phyloP scores from a whole-genome alignment of 768 basidiomycete genomes.

The Pleurotus giganteus region DNA sequence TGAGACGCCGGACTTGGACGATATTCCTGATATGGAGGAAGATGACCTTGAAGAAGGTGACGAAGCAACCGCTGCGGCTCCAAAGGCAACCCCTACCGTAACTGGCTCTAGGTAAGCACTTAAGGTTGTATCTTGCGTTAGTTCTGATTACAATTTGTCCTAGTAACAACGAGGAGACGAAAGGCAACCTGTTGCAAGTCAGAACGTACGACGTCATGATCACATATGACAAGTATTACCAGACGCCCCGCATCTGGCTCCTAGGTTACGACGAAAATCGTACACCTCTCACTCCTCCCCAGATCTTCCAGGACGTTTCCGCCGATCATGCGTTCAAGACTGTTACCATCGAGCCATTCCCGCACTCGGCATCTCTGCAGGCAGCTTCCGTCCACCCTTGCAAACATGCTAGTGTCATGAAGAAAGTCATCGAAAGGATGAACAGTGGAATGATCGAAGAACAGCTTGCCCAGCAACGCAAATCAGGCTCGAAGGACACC shows the following conservation, averaged over 20 bases:
- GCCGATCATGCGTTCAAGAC: constrained; percentile 98
- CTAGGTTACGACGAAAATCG: constrained; percentile 98
- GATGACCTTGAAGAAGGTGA: constrained; percentile 88
- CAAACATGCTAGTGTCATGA: constrained; percentile 99
- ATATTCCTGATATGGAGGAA: constrained; percentile 99
- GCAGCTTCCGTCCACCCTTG: constrained; percentile 96
- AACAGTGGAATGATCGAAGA: constrained; percentile 84
- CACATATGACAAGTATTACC: constrained; percentile 99
- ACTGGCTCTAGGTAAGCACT: constrained; percentile 49
- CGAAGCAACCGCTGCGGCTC: constrained; percentile 69
- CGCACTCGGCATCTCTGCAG: constrained; percentile 83
- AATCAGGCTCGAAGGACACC: constrained; percentile 38
- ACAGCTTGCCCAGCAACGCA: constrained; percentile 69
- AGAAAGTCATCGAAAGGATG: constrained; percentile 99
- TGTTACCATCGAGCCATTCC: constrained; percentile 97
- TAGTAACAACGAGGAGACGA: constrained; percentile 65
- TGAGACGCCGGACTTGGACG: constrained; percentile 87
- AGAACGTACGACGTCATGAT: constrained; percentile 99
- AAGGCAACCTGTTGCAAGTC: constrained; percentile 87
- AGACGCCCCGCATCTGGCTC: constrained; percentile 97
- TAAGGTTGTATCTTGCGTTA: neutral
- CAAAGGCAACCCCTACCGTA: constrained; percentile 37
- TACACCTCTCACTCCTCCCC: constrained; percentile 79
- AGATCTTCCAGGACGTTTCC: constrained; percentile 97
- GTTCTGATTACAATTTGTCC: constrained; percentile 9